Evolutionary conservation across 208 protist genomes (phyloP).

Genomic region (Blastocrithidia nonstop): DNA sequence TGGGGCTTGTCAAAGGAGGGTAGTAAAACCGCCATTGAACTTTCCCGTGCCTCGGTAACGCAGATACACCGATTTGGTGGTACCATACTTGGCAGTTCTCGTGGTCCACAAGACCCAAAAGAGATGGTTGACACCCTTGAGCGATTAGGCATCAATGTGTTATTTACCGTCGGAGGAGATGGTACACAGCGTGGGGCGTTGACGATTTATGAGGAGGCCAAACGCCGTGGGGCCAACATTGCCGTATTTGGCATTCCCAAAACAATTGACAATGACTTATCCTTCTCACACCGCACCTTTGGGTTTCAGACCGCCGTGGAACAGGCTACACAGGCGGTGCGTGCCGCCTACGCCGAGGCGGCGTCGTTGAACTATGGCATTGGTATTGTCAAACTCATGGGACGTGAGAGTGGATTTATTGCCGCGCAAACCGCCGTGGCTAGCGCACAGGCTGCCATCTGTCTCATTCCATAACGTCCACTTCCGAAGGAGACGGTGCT

Average conservation of each 20-base stretch:
- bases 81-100: slow-evolving; percentile 85
- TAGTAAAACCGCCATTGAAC: slow-evolving; percentile 74
- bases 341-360: slow-evolving; percentile 85
- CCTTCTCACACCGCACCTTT: slow-evolving; percentile 88
- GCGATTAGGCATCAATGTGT: slow-evolving; percentile 73
- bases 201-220: slow-evolving; percentile 67
- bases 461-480: slow-evolving; percentile 84
- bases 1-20: slow-evolving; percentile 81
- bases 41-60: slow-evolving; percentile 53
- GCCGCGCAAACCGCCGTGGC: slow-evolving; percentile 85
- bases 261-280: slow-evolving; percentile 94
- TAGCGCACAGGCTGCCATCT: slow-evolving; percentile 83
- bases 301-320: slow-evolving; percentile 92
- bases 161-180: slow-evolving; percentile 90
- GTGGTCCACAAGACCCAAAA: slow-evolving; percentile 71
- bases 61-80: slow-evolving; percentile 88
- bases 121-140: slow-evolving; percentile 87
- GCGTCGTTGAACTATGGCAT: slow-evolving; percentile 80
- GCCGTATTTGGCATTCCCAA: slow-evolving; percentile 90
- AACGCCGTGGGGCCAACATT: slow-evolving; percentile 65
- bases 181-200: slow-evolving; percentile 87
- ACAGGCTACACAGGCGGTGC: slow-evolving; percentile 70
- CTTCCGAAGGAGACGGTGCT: slow-evolving; percentile 74
- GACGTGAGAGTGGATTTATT: slow-evolving; percentile 89
- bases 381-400: slow-evolving; percentile 93